Base-by-base conservation (phyloP, 495 filamentous ascomycete species). In the Evansstolkia leycettana region DNA sequence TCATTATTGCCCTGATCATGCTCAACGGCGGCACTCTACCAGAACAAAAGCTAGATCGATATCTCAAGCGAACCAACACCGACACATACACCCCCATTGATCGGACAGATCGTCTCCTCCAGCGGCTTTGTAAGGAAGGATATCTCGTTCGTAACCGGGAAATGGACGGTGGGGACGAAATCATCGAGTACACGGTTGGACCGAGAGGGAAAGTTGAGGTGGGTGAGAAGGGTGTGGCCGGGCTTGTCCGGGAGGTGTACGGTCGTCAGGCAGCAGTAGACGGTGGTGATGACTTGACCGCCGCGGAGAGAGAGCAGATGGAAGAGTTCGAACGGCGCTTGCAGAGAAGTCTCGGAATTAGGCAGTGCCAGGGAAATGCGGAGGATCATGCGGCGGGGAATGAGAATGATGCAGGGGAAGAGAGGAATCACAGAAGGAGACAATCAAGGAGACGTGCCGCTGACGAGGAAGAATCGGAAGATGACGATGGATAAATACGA, bases 191-290 rank as follows among this genome's bases (percentile, higher is more conserved):
- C 62, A 72, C 80, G 39, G 69, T 93, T 17, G 87, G 86, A 2
- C 79, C 84, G 19, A 67, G 90, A 23, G 90, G 86, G 10, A 94
- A 84, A 59, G 63, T 84, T 9, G 90, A 98, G 52, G 78, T 98
- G 20, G 80, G 78, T 2, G 72, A 73, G 35, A 65, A 72, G 19
- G 81, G 77, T 10, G 78, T 92, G 19, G 72, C 75, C 10, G 73
- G 72, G 2, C 48, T 96, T 33, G 75, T 89, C 2, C 70, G 70
- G 36, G 62, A 59, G 37, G 78, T 83, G 10, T 78, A 78, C 49
- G 62, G 58, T 18, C 51, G 40, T 19, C 51, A 50, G 31, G 44
- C 38, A 28, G 25, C 31, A n/a, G 46, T 36, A 36, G 34, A 55
- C 31, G 41, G 26, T 42, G 35, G 42, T 37, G 41, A 46, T 31